phyloP scores from a whole-genome alignment of 1,284 basidiomycete species.

The Paramarasmius palmivorus region DNA sequence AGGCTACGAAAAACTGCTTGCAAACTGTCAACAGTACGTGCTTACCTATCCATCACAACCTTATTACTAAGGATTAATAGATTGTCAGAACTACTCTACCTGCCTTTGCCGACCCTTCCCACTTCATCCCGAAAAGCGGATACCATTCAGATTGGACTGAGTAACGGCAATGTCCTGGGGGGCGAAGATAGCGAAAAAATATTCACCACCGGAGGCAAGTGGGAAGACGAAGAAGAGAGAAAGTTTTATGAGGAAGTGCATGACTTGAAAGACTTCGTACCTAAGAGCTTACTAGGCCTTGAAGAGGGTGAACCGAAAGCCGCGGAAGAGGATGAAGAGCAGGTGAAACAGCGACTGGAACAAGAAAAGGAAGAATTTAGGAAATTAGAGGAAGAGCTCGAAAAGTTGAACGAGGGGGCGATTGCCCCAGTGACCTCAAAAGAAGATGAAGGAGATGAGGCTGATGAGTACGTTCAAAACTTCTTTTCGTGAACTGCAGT shows the following conservation, averaged over 20 bases:
- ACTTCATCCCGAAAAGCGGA: slow-evolving; percentile 77
- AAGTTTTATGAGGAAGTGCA: slow-evolving; percentile 93
- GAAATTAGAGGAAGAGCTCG: slow-evolving; percentile 73
- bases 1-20: slow-evolving; percentile 87
- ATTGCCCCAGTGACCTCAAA: slow-evolving; percentile 13
- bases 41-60: background rate
- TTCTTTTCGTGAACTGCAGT: background rate
- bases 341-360: slow-evolving; percentile 33
- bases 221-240: slow-evolving; percentile 98
- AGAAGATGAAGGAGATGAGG: slow-evolving; percentile 51
- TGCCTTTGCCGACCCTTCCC: slow-evolving; percentile 81
- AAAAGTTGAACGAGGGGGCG: slow-evolving; percentile 41
- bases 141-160: slow-evolving; percentile 75
- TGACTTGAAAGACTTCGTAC: slow-evolving; percentile 91
- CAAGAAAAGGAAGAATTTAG: slow-evolving; percentile 53
- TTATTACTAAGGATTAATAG: slow-evolving; percentile 35
- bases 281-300: slow-evolving; percentile 83
- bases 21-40: slow-evolving; percentile 81
- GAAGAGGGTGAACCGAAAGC: slow-evolving; percentile 57
- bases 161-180: slow-evolving; percentile 37
- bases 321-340: slow-evolving; percentile 43
- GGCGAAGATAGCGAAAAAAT: slow-evolving; percentile 59
- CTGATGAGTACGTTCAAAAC: background rate
- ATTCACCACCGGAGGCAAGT: slow-evolving; percentile 75
- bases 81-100: slow-evolving; percentile 85